Evolutionary conservation across 2,329 filamentous ascomycete genomes (phyloP), one percentile per base, ranked within the genome.

Genomic region (Exophiala mesophila): DNA sequence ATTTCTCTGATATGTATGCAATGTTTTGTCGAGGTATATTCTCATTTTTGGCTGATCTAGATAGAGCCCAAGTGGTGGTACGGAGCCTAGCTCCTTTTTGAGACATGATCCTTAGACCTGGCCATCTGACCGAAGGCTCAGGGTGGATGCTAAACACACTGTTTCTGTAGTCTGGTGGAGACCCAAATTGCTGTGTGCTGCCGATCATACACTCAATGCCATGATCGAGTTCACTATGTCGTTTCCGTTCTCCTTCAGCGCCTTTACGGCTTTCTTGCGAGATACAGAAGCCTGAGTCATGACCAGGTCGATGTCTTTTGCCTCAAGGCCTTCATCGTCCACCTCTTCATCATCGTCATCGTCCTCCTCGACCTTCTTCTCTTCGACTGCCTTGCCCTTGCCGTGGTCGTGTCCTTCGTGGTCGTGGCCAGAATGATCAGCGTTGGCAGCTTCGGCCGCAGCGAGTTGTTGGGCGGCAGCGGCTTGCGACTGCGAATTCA

Each of bases 191-290:
- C 47, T 48, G 24, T 7, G 33, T 35, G 31, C 35, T 41, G 31
- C 40, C 44, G 39, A 46, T 53, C 41, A 89, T 77, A 88, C 82
- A 76, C 85, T 88, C 68, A 98, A 74, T 58, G 90, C 89, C 92
- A 98, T 98, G 75, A 98, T 98, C 60, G 92, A 96, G 79, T 98
- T 98, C 77, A 98, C 92, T 74, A 98, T 98, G 67, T 98, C 92
- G 64, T 97, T 96, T 74, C 97, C 90, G 67, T 98, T 98, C 77
- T 97, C 92, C 77, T 69, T 69, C 35, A 98, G 78, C 44, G 94
- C 92, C 76, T 97, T 98, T 75, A 98, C 81, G 50, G 92, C 92
- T 82, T 97, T 97, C 76, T 94, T 96, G 69, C 92, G 81, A 59
- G 88, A 95, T 61, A 98, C 94, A 62, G 77, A 92, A 60, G 92